phyloP scores from a whole-genome alignment of 306 rosid species.

The Lathyrus sativus region DNA sequence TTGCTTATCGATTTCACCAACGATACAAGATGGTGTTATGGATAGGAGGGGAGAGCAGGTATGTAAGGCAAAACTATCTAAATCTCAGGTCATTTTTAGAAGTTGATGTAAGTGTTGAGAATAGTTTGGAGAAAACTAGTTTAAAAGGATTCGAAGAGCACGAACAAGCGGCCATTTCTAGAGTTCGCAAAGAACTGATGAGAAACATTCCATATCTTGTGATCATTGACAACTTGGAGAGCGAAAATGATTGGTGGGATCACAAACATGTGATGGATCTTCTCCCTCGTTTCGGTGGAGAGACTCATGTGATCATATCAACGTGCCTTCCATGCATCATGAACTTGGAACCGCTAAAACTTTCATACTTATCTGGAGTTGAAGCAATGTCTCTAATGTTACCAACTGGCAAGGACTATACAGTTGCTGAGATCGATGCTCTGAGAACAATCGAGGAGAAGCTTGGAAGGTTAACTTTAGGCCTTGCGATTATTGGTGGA shows the following conservation, averaged over 20 bases:
- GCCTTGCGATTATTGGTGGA: conserved; percentile 76
- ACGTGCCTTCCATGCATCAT: conserved; percentile 75
- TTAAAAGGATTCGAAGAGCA: conserved; percentile 76
- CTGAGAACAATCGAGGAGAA: conserved; percentile 79
- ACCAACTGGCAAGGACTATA: conserved; percentile 66
- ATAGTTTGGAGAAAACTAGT: conserved; percentile 57
- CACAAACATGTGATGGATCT: conserved; percentile 90
- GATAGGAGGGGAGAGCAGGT: conserved; percentile 87
- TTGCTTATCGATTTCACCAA: conserved; percentile 92
- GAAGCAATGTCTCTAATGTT: conserved; percentile 88
- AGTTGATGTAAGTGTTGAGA: conserved; percentile 73
- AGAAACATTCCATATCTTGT: conserved; percentile 79
- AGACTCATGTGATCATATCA: conserved; percentile 79
- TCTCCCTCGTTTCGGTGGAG: conserved; percentile 93
- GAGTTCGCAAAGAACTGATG: conserved; percentile 88
- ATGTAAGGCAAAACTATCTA: conserved; percentile 78
- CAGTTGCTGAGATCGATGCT: conserved; percentile 75
- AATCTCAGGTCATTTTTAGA: conserved; percentile 78
- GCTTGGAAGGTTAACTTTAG: conserved; percentile 73
- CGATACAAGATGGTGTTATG: conserved; percentile 86
- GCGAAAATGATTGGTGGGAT: conserved; percentile 98
- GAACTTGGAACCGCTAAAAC: conserved; percentile 85
- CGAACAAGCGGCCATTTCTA: conserved; percentile 72
- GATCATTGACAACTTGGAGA: conserved; percentile 82
- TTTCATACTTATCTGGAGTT: conserved; percentile 76